Conservation (phyloP, 2,329 filamentous ascomycete genomes). For the Harringtonia lauricola region DNA sequence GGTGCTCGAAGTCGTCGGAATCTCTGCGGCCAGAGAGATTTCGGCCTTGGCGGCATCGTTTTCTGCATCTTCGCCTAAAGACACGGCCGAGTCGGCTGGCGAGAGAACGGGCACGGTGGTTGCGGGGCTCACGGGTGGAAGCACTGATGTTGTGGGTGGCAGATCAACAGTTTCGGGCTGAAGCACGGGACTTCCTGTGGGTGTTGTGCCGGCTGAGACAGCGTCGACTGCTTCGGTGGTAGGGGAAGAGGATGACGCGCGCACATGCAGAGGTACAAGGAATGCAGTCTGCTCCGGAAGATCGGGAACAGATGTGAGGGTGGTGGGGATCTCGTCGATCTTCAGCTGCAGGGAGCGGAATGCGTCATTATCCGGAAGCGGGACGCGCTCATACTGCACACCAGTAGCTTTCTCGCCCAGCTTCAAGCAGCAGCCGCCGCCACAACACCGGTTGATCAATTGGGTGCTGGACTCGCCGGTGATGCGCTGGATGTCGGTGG, state of each 20-base stretch:
- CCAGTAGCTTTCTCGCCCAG: slow-evolving; percentile 30
- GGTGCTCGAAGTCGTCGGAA: neutral
- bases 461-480: slow-evolving; percentile 53
- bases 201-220: slow-evolving; percentile 7
- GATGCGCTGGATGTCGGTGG: slow-evolving; percentile 50
- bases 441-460: slow-evolving; percentile 52
- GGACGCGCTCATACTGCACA: slow-evolving; percentile 40
- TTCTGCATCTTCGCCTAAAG: slow-evolving; percentile 15
- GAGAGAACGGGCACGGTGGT: slow-evolving; percentile 15
- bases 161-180: neutral
- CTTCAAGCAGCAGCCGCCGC: slow-evolving; percentile 52
- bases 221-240: slow-evolving; percentile 8
- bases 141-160: neutral
- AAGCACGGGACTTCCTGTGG: neutral
- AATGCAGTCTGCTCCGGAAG: slow-evolving; percentile 67
- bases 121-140: no score
- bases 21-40: no score
- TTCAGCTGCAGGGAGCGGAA: slow-evolving; percentile 70
- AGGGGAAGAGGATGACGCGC: slow-evolving; percentile 12
- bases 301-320: slow-evolving; percentile 58
- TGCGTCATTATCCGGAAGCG: slow-evolving; percentile 69
- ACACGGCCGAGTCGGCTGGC: slow-evolving; percentile 38
- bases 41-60: no score
- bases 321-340: slow-evolving; percentile 62
- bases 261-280: slow-evolving; percentile 45